phyloP scores from a whole-genome alignment of 2,329 filamentous ascomycete genomes.

The Zasmidium angulare region DNA sequence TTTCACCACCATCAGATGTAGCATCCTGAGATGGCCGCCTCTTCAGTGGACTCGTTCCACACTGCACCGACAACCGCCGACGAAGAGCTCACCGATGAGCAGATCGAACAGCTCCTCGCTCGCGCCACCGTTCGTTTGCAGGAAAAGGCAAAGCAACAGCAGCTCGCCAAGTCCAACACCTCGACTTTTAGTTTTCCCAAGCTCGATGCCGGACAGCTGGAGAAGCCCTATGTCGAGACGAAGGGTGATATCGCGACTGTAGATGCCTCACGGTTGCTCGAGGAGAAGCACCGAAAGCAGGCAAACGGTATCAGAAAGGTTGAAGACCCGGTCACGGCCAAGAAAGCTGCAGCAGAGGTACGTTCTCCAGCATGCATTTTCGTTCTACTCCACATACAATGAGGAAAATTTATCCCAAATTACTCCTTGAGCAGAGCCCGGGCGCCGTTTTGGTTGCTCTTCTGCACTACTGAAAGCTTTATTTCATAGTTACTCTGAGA shows the following conservation, averaged over 20 bases:
- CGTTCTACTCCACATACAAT: constrained; percentile 46
- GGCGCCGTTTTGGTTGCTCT: constrained; percentile 77
- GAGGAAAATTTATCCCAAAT: constrained; percentile 76
- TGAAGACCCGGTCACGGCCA: constrained; percentile 52
- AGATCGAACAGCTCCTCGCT: constrained; percentile 62
- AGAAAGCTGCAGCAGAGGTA: constrained; percentile 54
- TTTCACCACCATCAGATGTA: neutral
- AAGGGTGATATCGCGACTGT: constrained; percentile 54
- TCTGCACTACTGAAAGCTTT: constrained; percentile 67
- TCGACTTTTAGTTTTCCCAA: constrained; percentile 50
- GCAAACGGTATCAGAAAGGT: constrained; percentile 52
- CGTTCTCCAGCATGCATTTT: constrained; percentile 34
- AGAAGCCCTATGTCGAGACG: constrained; percentile 56
- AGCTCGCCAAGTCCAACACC: constrained; percentile 22
- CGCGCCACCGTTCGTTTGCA: constrained; percentile 62
- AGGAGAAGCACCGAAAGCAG: constrained; percentile 45
- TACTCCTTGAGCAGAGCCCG: constrained; percentile 70
- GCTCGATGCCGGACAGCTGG: constrained; percentile 47
- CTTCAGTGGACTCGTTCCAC: constrained; percentile 13
- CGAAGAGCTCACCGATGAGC: constrained; percentile 58
- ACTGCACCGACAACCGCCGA: constrained; percentile 7
- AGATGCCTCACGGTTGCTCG: constrained; percentile 53
- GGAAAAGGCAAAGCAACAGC: constrained; percentile 38
- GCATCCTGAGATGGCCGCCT: constrained; percentile 5
- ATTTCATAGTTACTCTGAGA: constrained; percentile 78